Evolutionary conservation across 768 basidiomycete species (phyloP), one percentile per base, ranked within the genome.

Genomic region (Amylocystis lapponica): DNA sequence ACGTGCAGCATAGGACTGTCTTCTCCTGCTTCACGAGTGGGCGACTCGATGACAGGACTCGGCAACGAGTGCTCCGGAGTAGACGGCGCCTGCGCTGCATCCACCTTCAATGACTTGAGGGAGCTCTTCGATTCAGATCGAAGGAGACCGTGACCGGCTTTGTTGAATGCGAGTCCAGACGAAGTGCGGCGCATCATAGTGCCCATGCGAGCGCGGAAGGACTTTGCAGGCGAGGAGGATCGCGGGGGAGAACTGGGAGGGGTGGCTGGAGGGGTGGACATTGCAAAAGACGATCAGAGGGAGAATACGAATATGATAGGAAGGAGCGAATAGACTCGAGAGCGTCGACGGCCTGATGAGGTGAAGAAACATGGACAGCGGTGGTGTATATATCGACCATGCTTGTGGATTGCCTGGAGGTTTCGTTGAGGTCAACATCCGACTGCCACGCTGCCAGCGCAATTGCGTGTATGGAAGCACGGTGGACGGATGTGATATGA

Each of bases 31-130:
- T 81, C 79, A 20, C 80, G 71, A 7, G 70, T 71, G 22, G 83
- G 82, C 2, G 81, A 84, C 56, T 87, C 85, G 1, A 76, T 69
- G 45, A 87, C 84, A 3, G 85, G 82, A 47, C 79, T 81, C 10
- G 81, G 80, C 11, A 66, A 56, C 23, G 51, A 54, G 21, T 54
- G 45, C 39, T 39, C 45, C 19, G 36, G 44, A 4, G 51, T 41
- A 10, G 55, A 35, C 11, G 65, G 47, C 33, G 57, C 60, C 27
- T 59, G 58, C 30, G 66, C 43, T 7, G 62, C 3, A 25, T 69
- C 64, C 2, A 70, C 58, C 49, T 57, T n/a, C n/a, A n/a, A n/a
- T n/a, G n/a, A n/a, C n/a, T n/a, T 62, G 41, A 59, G 41, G 13
- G 55, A 55, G 20, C 33, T 52, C 50, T 56, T 61, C 20, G 54